phyloP scores from a whole-genome alignment of 1,284 basidiomycete species.

The Porphyrellus sp. region DNA sequence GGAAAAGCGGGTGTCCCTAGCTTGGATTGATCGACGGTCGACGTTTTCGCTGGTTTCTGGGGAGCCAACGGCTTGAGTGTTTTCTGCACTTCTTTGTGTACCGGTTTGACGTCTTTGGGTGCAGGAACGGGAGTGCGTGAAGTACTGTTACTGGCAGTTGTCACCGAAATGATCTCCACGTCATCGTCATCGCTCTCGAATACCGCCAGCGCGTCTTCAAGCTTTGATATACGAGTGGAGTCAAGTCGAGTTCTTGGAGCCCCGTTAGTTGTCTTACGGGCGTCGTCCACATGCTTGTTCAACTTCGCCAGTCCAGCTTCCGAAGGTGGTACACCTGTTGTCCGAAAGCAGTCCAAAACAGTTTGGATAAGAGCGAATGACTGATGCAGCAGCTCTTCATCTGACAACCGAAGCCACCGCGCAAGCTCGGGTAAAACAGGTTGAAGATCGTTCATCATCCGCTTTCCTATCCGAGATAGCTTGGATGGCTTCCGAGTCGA shows the following conservation, averaged over 20 bases:
- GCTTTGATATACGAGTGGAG: conserved; percentile 48
- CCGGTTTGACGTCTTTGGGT: conserved; percentile 17
- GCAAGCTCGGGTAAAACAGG: conserved; percentile 74
- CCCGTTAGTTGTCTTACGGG: conserved; percentile 45
- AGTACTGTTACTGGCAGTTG: conserved; percentile 14
- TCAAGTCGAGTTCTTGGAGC: conserved; percentile 55
- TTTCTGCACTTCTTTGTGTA: conserved; percentile 27
- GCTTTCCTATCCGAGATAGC: conserved; percentile 54
- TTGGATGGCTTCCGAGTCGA: conserved; percentile 34
- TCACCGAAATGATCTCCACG: conserved; percentile 38
- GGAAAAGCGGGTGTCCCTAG: conserved; percentile 34
- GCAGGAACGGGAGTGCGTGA: conserved; percentile 9
- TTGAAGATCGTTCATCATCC: conserved; percentile 78
- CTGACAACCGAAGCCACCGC: conserved; percentile 86
- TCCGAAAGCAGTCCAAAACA: conserved; percentile 67
- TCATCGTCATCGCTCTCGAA: conserved; percentile 58
- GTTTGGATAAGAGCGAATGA: conserved; percentile 79
- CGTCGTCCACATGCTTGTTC: conserved; percentile 55
- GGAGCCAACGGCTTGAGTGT: conserved; percentile 14
- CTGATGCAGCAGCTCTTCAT: conserved; percentile 85
- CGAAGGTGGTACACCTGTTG: conserved; percentile 51
- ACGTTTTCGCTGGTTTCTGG: conserved; percentile 23
- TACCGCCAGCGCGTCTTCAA: conserved; percentile 56
- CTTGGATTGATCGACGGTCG: conserved; percentile 37
- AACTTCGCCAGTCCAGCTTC: conserved; percentile 53